Evolutionary conservation across 345 rosid genomes (phyloP), one percentile per base, ranked within the genome.

Genomic region (Nasturtium officinale): DNA sequence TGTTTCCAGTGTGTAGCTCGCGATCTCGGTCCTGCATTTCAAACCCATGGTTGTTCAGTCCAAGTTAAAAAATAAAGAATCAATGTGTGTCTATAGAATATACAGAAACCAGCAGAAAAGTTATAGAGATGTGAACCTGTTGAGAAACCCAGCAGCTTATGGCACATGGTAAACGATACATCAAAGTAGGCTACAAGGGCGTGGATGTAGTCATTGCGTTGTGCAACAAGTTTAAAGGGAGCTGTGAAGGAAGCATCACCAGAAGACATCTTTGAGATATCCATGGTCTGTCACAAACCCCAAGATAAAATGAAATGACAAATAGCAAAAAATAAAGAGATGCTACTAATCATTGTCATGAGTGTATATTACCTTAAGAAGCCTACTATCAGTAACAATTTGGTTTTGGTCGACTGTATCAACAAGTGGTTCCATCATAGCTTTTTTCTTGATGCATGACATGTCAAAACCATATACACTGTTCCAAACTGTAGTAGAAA

Each of bases 111-210:
- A n/a, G 25, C 25, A 23, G 25, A 23, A 23, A 23, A 1, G 25
- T 2, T 48, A 55, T 30, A 64, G 64, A 76, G 77, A 10, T 17
- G 74, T 26, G 48, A 50, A 90, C 99, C 99, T 77, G 99, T 96
- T 17, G 99, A 96, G 88, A 96, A 96, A 65, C 98, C 99, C 59
- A 82, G 86, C 71, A 91, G 73, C 79, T 96, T 96, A 71, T 96
- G 98, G 74, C 98, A 92, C 82, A 82, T 90, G 54, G 98, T 90
- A 77, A 96, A 96, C 6, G 96, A 83, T n/a, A 96, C 98, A 76
- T 92, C 99, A 61, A 96, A 96, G 77, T 90, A 92, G n/a, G 99
- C 99, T 42, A 92, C 98, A 63, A 96, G 82, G 42, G 99, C 98
- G 65, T 96, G 99, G 87, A 96, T 89, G 83, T 85, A 92, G 81